Evolutionary conservation across 2,329 filamentous ascomycete genomes (phyloP), one percentile per base, ranked within the genome.

Genomic region (Ceratocystis colombiana): DNA sequence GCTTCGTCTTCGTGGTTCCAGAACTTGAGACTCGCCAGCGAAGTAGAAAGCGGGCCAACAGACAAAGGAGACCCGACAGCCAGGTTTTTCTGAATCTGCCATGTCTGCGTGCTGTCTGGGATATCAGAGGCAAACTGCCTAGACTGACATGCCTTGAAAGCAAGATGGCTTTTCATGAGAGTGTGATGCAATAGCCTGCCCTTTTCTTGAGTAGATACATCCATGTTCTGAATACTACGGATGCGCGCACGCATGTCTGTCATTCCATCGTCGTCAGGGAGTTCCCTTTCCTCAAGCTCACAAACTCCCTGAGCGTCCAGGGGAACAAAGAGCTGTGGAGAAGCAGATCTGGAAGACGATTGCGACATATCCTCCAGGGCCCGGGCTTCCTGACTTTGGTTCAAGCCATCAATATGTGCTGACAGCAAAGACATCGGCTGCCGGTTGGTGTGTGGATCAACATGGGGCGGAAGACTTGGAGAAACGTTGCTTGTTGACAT

Each of bases 241-340:
- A 94, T 90, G 69, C 83, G 84, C 69, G 77, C 80, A 71, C 89
- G 80, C 71, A 93, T 74, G 65, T 77, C 75, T 20, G 82, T 79
- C 86, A 90, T 92, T 57, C 89, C 89, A 78, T 94, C 89, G 72
- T 93, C 88, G 72, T 87, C 89, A 0, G 89, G 88, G 68, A 59
- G 61, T 65, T 62, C 61, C n/a, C 44, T 53, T 44, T 64, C 50
- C 45, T 45, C 66, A 5, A 63, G 17, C 4, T 53, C 44, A 7
- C 22, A 48, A 17, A 61, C 41, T 22, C 44, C 57, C 44, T 48
- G 33, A 7, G 25, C 25, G 17, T 65, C 64, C 28, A 37, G 12
- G 17, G 44, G 5, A 15, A 15, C 37, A 41, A 41, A 41, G 10
- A 41, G 10, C 33, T 61, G 55, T 3, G 33, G 33, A 17, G 64